Percentiles rank a stretch among this genome's conserved stretches.
Evolutionary conservation across 768 basidiomycete species (phyloP).

Genomic region (Panaeolus papilionaceus): DNA sequence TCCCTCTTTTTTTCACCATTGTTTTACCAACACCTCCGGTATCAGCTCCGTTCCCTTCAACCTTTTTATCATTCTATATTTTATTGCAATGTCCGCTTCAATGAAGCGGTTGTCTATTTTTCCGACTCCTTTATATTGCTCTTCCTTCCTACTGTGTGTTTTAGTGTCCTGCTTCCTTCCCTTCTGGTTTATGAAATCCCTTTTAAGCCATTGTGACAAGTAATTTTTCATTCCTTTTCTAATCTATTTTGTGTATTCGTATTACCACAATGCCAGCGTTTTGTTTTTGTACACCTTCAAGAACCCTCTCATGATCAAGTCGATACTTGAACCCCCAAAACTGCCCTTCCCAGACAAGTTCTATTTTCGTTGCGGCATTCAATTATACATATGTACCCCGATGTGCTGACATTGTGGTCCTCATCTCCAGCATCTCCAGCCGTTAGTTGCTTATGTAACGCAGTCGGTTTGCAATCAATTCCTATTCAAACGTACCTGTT

Average conservation of each 20-base stretch:
- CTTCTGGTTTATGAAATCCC: background rate
- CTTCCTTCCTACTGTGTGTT: background rate
- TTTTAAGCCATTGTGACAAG: background rate
- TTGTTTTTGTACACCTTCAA: background rate
- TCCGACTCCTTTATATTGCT: background rate
- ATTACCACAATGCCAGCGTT: slow-evolving; percentile 6
- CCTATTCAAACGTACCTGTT: no score
- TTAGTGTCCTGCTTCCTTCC: background rate
- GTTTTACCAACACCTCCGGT: background rate
- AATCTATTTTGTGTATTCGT: slow-evolving; percentile 4
- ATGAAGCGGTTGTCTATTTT: background rate
- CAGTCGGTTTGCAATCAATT: no score
- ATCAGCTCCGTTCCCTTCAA: background rate
- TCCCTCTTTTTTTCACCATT: background rate
- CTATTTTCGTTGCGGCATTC: no score
- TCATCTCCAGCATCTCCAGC: no score
- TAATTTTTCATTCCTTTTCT: background rate
- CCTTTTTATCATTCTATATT: background rate
- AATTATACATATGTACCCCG: no score
- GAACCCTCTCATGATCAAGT: no score
- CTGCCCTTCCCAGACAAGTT: no score
- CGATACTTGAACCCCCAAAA: no score
- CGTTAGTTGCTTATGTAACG: no score
- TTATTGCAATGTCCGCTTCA: background rate
- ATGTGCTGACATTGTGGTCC: no score